Evolutionary conservation across 305 asterid species (phyloP).

Genomic region (Solanum hybrid): DNA sequence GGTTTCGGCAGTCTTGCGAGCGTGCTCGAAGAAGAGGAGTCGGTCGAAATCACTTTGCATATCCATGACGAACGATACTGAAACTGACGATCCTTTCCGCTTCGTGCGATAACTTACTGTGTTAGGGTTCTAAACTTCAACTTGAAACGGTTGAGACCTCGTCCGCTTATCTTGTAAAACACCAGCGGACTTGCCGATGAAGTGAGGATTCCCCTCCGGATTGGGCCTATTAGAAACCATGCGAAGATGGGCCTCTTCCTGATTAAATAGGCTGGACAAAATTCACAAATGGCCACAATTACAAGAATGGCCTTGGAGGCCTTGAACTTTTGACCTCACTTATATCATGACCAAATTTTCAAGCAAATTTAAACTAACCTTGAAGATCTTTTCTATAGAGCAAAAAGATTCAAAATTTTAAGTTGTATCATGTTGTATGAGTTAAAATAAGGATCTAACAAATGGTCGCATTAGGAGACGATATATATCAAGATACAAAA

Average conservation of each 20-base stretch:
- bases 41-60: slow-evolving; percentile 79
- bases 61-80: slow-evolving; percentile 32
- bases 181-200: neutral
- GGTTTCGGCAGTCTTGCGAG: slow-evolving; percentile 72
- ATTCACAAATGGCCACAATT: neutral
- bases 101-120: neutral
- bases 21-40: slow-evolving; percentile 74
- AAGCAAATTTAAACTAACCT: neutral
- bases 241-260: neutral
- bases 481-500: no score
- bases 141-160: neutral
- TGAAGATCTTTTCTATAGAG: neutral
- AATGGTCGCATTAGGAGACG: neutral
- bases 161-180: neutral
- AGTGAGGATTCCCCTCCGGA: neutral
- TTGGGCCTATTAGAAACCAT: neutral
- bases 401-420: neutral
- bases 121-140: neutral
- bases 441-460: neutral
- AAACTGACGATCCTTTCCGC: neutral
- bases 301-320: neutral
- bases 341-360: neutral
- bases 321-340: neutral
- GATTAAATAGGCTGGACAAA: neutral
- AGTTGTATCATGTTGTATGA: neutral